A percentile compares a stretch with the other conserved stretches of the same genome.
Conservation (phyloP, 2,329 filamentous ascomycete species). For the Exophiala spinifera region DNA sequence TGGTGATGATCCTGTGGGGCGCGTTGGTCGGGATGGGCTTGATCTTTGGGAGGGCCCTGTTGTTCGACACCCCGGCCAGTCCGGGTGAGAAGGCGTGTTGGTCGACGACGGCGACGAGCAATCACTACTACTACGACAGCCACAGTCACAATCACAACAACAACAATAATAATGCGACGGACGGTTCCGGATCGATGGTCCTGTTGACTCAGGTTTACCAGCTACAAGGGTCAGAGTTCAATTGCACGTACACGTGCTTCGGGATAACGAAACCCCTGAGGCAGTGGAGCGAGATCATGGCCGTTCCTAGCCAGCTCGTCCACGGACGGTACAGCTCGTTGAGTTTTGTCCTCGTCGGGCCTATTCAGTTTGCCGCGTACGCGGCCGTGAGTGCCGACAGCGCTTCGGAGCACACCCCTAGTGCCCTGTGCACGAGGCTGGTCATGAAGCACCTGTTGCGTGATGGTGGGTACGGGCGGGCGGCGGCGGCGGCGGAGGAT, state of each 20-base stretch:
- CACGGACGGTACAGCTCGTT: slow-evolving; percentile 23
- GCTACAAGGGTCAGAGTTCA: slow-evolving; percentile 27
- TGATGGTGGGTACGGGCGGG: too few relatives aligned
- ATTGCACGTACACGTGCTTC: slow-evolving; percentile 33
- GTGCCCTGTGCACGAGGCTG: slow-evolving; percentile 19
- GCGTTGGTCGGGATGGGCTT: slow-evolving; percentile 25
- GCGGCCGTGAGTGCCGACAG: slow-evolving; percentile 27
- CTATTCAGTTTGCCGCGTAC: slow-evolving; percentile 29
- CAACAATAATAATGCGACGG: too few relatives aligned
- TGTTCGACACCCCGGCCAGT: slow-evolving; percentile 22
- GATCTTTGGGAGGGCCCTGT: slow-evolving; percentile 24
- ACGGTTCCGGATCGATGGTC: too few relatives aligned
- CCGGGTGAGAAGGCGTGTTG: slow-evolving; percentile 28
- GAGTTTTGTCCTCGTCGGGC: slow-evolving; percentile 23
- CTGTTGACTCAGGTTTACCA: too few relatives aligned
- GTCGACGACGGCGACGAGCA: too few relatives aligned
- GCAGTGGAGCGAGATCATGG: slow-evolving; percentile 24
- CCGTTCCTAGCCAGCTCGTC: slow-evolving; percentile 25
- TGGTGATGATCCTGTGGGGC: slow-evolving; percentile 30
- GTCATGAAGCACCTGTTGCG: slow-evolving; percentile 28
- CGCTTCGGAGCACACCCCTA: slow-evolving; percentile 23
- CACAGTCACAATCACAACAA: not conserved
- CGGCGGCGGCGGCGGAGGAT: slow-evolving; percentile 12
- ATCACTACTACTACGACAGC: too few relatives aligned
- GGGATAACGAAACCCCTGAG: slow-evolving; percentile 26